Base-by-base conservation (phyloP, 1,284 basidiomycete genomes). In the Cutaneotrichosporon dermatis region DNA sequence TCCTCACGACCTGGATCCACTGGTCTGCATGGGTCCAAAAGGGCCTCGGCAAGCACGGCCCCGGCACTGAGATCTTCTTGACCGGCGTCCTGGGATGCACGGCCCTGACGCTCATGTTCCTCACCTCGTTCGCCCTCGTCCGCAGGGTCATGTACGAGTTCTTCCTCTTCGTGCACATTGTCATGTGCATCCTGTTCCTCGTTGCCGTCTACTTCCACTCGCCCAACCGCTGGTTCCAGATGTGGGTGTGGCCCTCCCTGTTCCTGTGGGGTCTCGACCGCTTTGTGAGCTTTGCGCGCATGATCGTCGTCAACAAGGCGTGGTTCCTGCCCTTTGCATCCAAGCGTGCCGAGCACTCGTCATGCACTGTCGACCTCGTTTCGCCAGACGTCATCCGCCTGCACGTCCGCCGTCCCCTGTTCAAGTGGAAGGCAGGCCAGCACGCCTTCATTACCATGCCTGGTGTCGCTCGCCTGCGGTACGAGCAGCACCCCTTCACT, bases 201-300 rank as follows among this genome's bases (percentile, higher is more conserved):
- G 59, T 68, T 15, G 65, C 51, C 12, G 57, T 54, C 16, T 60
- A 62, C 52, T 64, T 49, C 63, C 66, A 66, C 59, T 48, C 46
- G 50, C 61, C 57, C 35, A 40, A 35, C 11, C 44, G 46, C 4
- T 55, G 51, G 9, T 55, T 57, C 39, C 40, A 37, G 25, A n/a
- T 36, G 16, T 54, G 43, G 34, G 39, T 51, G 15, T 56, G 57
- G 55, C 52, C 55, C 9, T 46, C 51, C 3, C 54, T 64, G 2
- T 43, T 61, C 51, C 70, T 88, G 39, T 89, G 86, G 86, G 85
- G 78, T 0, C 70, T 86, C 50, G 87, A 88, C 70, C 82, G 86
- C 34, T 58, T 82, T 42, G 65, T 86, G 56, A 83, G 86, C 11
- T 25, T 81, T 13, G 59, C 79, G 9, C 83, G 85, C 13, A 70